Conservation (phyloP, 192 early-diverging fungal genomes). For the Coemansia asiatica region DNA sequence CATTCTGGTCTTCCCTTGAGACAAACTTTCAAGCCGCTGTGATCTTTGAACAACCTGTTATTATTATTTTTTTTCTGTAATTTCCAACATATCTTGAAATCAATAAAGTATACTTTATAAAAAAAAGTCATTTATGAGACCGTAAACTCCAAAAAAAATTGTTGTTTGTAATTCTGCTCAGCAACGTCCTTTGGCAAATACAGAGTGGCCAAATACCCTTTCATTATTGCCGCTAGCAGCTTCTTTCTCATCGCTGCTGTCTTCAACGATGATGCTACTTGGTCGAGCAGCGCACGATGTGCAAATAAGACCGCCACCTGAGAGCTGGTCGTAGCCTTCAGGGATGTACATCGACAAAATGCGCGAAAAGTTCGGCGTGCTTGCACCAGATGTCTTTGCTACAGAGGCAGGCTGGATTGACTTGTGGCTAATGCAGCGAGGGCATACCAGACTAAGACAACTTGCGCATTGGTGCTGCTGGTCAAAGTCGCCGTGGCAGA, state of each 20-base stretch:
- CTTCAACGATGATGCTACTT: not conserved
- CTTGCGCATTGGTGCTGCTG: conserved; percentile 48
- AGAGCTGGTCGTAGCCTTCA: conserved; percentile 22
- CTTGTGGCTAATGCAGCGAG: conserved; percentile 29
- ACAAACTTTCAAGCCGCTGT: not conserved
- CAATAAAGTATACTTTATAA: too few species aligned
- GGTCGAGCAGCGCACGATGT: conserved; percentile 26
- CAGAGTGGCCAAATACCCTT: not conserved
- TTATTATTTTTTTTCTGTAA: too few species aligned
- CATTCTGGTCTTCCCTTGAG: conserved; percentile 24
- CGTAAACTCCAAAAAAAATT: too few species aligned
- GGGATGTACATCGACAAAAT: conserved; percentile 46
- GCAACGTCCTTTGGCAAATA: not conserved
- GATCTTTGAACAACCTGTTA: conserved; percentile 7
- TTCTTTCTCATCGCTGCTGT: not conserved
- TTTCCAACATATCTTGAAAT: too few species aligned
- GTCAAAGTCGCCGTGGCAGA: conserved; percentile 48
- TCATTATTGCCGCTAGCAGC: not conserved
- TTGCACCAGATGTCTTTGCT: not conserved
- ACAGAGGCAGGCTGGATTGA: not conserved
- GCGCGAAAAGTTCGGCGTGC: conserved; percentile 24
- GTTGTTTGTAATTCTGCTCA: not conserved
- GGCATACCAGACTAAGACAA: conserved; percentile 42
- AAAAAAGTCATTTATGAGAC: too few species aligned
- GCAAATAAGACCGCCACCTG: conserved; percentile 33